A percentile compares a stretch with the other conserved stretches of the same genome.
phyloP scores from a whole-genome alignment of 495 filamentous ascomycete genomes.

The Bacidia gigantensis region DNA sequence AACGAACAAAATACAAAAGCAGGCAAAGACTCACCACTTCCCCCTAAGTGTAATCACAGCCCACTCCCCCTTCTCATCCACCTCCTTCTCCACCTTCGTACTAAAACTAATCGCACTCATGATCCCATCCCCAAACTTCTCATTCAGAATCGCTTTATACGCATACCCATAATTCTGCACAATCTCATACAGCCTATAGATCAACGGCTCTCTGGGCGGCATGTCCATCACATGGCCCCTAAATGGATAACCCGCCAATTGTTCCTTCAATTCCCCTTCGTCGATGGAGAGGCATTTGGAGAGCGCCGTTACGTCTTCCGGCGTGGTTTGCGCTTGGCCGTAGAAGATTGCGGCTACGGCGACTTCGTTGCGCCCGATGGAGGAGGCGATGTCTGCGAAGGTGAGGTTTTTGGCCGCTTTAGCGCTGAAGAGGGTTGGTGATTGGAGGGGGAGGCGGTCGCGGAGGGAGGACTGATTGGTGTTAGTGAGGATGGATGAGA shows the following conservation, averaged over 20 bases:
- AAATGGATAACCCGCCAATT: slow-evolving; percentile 65
- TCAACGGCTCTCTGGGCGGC: slow-evolving; percentile 86
- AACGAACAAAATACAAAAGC: too few species aligned
- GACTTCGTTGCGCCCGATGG: slow-evolving; percentile 76
- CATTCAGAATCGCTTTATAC: slow-evolving; percentile 91
- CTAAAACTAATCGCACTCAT: slow-evolving; percentile 95
- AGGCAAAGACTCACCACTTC: slow-evolving; percentile 60
- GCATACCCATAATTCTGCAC: slow-evolving; percentile 97
- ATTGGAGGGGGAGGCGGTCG: slow-evolving; percentile 49
- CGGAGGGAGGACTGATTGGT: slow-evolving; percentile 23
- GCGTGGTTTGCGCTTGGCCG: slow-evolving; percentile 69
- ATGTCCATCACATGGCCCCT: slow-evolving; percentile 75
- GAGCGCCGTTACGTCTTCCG: slow-evolving; percentile 65
- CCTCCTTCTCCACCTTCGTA: slow-evolving; percentile 93
- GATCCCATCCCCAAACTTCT: slow-evolving; percentile 98
- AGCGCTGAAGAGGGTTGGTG: slow-evolving; percentile 65
- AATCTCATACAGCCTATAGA: slow-evolving; percentile 91
- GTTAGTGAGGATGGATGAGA: too few species aligned
- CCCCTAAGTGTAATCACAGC: slow-evolving; percentile 82
- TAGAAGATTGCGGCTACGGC: slow-evolving; percentile 90
- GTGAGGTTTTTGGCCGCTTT: slow-evolving; percentile 62
- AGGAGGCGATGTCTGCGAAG: slow-evolving; percentile 66
- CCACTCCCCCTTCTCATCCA: slow-evolving; percentile 72
- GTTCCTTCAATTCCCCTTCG: slow-evolving; percentile 39
- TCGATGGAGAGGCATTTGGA: slow-evolving; percentile 51